A percentile compares a stretch with the other conserved stretches of the same genome.
phyloP scores from a whole-genome alignment of 345 rosid species.

The Dipteronia sinensis region DNA sequence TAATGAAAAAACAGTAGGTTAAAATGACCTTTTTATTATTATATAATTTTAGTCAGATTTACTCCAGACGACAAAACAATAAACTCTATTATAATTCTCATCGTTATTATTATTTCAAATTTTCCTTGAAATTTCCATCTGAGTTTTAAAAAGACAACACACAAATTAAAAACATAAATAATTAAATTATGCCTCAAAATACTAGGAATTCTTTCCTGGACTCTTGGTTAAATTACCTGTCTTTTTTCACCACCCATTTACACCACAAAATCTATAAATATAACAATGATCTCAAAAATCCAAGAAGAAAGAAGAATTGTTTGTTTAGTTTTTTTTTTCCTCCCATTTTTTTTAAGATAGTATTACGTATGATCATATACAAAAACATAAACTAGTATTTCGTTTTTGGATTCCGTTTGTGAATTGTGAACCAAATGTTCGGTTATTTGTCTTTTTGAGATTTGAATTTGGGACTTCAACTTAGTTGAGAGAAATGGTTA shows the following conservation, averaged over 20 bases:
- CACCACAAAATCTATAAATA: neutral
- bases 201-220: neutral
- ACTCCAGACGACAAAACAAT: neutral
- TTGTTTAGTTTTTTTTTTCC: too few species aligned
- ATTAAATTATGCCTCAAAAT: neutral
- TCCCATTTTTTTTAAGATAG: too few species aligned
- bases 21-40: neutral
- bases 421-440: too few species aligned
- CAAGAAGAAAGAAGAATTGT: neutral
- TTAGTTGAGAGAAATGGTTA: too few species aligned
- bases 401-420: too few species aligned
- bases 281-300: neutral
- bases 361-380: neutral
- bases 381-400: too few species aligned
- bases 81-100: neutral
- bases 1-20: neutral
- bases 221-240: neutral
- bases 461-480: too few species aligned
- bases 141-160: neutral
- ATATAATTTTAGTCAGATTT: too few species aligned
- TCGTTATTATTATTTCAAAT: neutral
- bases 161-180: neutral
- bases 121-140: constrained; percentile 4
- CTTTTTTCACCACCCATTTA: neutral
- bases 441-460: too few species aligned